Conservation (phyloP, 2,329 filamentous ascomycete species). For the Pyrenochaeta sp. region DNA sequence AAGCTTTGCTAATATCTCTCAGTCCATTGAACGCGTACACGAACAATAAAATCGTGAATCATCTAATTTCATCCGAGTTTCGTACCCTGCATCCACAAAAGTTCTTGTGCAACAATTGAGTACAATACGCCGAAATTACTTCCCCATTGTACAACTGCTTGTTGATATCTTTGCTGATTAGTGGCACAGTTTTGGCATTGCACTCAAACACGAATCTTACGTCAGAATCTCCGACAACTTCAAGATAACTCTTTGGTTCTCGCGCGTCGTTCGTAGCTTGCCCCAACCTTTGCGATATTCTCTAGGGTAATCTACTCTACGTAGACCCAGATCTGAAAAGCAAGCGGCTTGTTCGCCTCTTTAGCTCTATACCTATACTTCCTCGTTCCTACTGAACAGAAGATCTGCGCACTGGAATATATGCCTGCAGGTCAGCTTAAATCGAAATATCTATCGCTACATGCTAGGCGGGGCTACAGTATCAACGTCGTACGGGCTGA, state of each 20-base stretch:
- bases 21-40: background rate
- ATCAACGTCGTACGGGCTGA: background rate
- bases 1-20: conserved; percentile 1
- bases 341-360: background rate
- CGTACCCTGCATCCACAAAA: background rate
- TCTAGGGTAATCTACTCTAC: background rate
- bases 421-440: background rate
- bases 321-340: background rate
- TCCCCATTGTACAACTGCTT: background rate
- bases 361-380: background rate
- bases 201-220: background rate
- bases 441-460: background rate
- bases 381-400: background rate
- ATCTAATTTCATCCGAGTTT: background rate
- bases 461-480: background rate
- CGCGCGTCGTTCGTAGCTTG: conserved; percentile 2
- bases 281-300: conserved; percentile 1
- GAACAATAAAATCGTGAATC: conserved; percentile 1
- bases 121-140: conserved; percentile 1
- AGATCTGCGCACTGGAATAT: background rate
- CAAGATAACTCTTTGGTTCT: background rate
- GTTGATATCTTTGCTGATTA: background rate
- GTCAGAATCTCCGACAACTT: background rate
- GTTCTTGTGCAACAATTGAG: background rate
- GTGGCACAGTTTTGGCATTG: conserved; percentile 1